phyloP scores from a whole-genome alignment of 371 early-diverging fungal genomes.

The Sanchytrium tribonematis region DNA sequence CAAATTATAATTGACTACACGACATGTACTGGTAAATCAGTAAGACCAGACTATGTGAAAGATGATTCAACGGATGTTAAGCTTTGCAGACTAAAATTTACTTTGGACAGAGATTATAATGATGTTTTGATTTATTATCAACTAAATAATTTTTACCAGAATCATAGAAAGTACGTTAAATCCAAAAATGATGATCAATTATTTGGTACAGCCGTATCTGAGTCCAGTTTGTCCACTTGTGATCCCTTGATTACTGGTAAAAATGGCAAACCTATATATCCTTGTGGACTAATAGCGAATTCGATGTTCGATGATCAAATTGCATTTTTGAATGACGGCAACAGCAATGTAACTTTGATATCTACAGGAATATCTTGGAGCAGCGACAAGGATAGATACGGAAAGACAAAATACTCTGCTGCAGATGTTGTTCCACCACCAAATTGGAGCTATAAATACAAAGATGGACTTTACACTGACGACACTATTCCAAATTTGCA shows the following conservation, averaged over 20 bases:
- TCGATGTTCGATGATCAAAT: slow-evolving; percentile 60
- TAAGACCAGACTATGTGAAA: not conserved
- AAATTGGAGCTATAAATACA: slow-evolving; percentile 22
- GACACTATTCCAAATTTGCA: not conserved
- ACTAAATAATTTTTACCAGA: slow-evolving; percentile 90
- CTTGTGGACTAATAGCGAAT: slow-evolving; percentile 96
- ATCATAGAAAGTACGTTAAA: slow-evolving; percentile 81
- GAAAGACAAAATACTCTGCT: slow-evolving; percentile 24
- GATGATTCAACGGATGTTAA: not conserved
- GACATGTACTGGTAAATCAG: not conserved
- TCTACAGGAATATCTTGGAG: slow-evolving; percentile 61
- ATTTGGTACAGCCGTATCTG: slow-evolving; percentile 25
- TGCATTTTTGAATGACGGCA: not conserved
- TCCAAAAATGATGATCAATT: slow-evolving; percentile 57
- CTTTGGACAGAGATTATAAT: not conserved
- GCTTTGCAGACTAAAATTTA: not conserved
- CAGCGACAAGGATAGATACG: slow-evolving; percentile 23
- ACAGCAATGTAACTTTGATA: slow-evolving; percentile 18
- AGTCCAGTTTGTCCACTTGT: slow-evolving; percentile 7
- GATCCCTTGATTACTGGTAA: slow-evolving; percentile 4
- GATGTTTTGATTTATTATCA: slow-evolving; percentile 67
- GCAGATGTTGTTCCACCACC: slow-evolving; percentile 39
- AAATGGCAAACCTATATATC: slow-evolving; percentile 34
- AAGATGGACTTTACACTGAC: not conserved
- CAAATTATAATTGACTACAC: not conserved